These are phyloP conservation scores for Leccinellum luteum DNA, from an alignment of 768 basidiomycete species.

Conservation along the genomic window DNA sequence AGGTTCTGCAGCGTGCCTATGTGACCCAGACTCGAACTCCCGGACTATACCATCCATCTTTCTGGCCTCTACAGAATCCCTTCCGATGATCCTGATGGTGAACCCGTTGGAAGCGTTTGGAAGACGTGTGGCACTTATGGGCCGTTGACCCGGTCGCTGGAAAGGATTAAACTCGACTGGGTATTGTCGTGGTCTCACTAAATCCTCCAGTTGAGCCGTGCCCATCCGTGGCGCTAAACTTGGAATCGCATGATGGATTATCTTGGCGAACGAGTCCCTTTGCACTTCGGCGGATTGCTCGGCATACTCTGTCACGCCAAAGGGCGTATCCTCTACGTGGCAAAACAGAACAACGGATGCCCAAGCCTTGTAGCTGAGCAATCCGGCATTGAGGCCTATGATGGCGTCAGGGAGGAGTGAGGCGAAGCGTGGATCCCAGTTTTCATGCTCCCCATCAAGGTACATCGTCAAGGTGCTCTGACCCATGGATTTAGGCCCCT, in stretches of 20 bases:
- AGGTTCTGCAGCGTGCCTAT: neutral
- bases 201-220: conserved; percentile 19
- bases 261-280: conserved; percentile 28
- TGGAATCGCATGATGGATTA: conserved; percentile 27
- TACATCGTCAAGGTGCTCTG: conserved; percentile 38
- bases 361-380: conserved; percentile 39
- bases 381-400: conserved; percentile 40
- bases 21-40: neutral
- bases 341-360: conserved; percentile 33
- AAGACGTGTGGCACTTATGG: conserved; percentile 23
- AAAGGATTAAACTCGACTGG: conserved; percentile 33
- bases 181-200: conserved; percentile 28
- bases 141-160: conserved; percentile 32
- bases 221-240: conserved; percentile 23
- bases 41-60: neutral
- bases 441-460: conserved; percentile 30
- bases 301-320: conserved; percentile 37
- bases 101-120: conserved; percentile 34
- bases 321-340: conserved; percentile 27
- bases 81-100: conserved; percentile 27
- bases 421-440: conserved; percentile 25
- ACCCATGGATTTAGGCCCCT: conserved; percentile 37
- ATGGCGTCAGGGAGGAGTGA: conserved; percentile 40
- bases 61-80: conserved; percentile 5
- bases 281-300: conserved; percentile 36